phyloP scores from a whole-genome alignment of 306 rosid species.

The Echinosophora koreensis region DNA sequence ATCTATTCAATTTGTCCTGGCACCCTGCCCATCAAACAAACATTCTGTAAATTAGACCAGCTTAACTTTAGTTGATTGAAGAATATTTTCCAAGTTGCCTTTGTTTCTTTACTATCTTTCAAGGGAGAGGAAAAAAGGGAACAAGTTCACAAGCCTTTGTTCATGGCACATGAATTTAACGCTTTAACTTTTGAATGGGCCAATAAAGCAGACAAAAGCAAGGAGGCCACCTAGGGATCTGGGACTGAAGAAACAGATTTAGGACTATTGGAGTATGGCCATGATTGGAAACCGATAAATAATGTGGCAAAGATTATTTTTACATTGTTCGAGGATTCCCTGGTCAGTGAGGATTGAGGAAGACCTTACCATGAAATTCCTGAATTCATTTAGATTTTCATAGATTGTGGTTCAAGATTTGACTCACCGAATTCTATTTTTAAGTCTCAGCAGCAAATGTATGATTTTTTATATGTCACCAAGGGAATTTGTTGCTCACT shows the following conservation, averaged over 20 bases:
- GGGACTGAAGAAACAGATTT: conserved; percentile 13
- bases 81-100: conserved; percentile 51
- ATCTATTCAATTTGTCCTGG: conserved; percentile 41
- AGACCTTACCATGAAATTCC: not conserved
- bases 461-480: not conserved
- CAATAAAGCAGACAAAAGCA: conserved; percentile 47
- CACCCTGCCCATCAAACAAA: conserved; percentile 37
- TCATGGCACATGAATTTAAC: conserved; percentile 48
- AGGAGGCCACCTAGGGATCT: conserved; percentile 53
- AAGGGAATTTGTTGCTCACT: not conserved
- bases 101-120: conserved; percentile 42
- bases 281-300: conserved; percentile 26
- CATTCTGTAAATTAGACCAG: conserved; percentile 48
- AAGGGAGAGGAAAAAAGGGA: conserved; percentile 3
- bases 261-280: conserved; percentile 33
- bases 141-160: conserved; percentile 48
- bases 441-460: not conserved
- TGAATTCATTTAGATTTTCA: not conserved
- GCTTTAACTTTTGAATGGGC: conserved; percentile 44
- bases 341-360: no score
- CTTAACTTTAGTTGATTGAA: conserved; percentile 46
- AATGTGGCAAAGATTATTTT: not conserved
- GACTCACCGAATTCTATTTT: not conserved
- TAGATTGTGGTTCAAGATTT: not conserved
- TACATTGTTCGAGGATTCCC: not conserved